Conservation (phyloP, 768 basidiomycete species). For the Pulveroboletus ravenelii region DNA sequence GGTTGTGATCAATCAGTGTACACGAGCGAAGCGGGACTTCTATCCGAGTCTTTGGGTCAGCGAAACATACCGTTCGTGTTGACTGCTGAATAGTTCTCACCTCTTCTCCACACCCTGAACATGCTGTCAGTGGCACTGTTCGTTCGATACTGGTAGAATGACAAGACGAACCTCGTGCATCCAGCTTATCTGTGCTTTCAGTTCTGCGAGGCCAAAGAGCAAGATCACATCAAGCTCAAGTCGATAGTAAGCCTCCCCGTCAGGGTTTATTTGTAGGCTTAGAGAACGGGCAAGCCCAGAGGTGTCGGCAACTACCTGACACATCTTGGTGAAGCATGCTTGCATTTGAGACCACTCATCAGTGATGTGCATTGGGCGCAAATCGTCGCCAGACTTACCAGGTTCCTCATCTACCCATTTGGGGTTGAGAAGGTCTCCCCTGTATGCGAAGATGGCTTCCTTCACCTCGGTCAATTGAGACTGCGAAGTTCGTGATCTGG, state of each 20-base stretch:
- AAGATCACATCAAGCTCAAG: conserved; percentile 33
- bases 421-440: conserved; percentile 8
- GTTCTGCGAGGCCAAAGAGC: conserved; percentile 39
- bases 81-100: too few relatives aligned
- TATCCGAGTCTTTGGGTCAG: too few relatives aligned
- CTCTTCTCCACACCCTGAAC: conserved; percentile 6
- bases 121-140: neutral
- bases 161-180: conserved; percentile 19
- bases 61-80: too few relatives aligned
- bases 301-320: conserved; percentile 8
- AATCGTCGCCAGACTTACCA: neutral
- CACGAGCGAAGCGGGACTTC: too few relatives aligned
- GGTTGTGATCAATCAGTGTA: too few relatives aligned
- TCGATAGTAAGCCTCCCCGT: conserved; percentile 9
- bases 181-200: conserved; percentile 45
- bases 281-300: conserved; percentile 5
- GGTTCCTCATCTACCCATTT: conserved; percentile 12
- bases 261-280: neutral
- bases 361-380: neutral
- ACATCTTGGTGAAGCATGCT: conserved; percentile 11
- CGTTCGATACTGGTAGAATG: neutral
- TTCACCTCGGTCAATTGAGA: neutral
- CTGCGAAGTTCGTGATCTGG: neutral
- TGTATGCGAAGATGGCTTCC: conserved; percentile 12
- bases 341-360: neutral